Conservation (phyloP, 2,329 filamentous ascomycete genomes). For the Verruconis gallopava region DNA sequence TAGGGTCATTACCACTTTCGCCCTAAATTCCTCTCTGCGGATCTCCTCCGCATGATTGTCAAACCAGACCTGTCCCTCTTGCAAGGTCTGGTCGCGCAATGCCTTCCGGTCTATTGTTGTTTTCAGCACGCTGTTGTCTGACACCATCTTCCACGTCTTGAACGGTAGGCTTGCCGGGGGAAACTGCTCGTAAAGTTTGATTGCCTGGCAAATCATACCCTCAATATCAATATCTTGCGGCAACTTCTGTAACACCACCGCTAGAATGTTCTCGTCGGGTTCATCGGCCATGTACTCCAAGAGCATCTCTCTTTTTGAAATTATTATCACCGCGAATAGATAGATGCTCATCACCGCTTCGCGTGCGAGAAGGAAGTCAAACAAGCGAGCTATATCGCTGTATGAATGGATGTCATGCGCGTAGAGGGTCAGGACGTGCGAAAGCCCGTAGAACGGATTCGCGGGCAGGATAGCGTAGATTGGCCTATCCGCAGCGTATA, state of each 20-base stretch:
- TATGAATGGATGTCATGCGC: constrained; percentile 91
- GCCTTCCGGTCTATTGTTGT: constrained; percentile 44
- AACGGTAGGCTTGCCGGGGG: constrained; percentile 59
- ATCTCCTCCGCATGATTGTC: constrained; percentile 59
- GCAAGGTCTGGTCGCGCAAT: constrained; percentile 36
- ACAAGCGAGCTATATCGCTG: constrained; percentile 74
- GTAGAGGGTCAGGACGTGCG: constrained; percentile 88
- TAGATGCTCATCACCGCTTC: constrained; percentile 87
- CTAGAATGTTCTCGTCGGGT: constrained; percentile 83
- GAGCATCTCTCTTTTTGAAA: constrained; percentile 70
- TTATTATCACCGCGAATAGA: constrained; percentile 74
- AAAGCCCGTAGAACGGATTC: constrained; percentile 65
- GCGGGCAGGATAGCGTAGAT: constrained; percentile 67
- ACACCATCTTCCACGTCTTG: constrained; percentile 58
- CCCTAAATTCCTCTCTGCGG: constrained; percentile 46
- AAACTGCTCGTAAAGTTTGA: constrained; percentile 47
- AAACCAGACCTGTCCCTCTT: constrained; percentile 36
- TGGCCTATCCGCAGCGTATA: constrained; percentile 56
- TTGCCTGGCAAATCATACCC: constrained; percentile 53
- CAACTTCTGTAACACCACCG: constrained; percentile 75
- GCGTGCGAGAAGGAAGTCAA: constrained; percentile 78
- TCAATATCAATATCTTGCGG: constrained; percentile 74
- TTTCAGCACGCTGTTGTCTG: constrained; percentile 68
- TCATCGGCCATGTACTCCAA: constrained; percentile 71
- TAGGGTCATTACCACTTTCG: constrained; percentile 31